A percentile compares a stretch with the other conserved stretches of the same genome.
These are phyloP conservation scores for Beauveria varroae DNA, from an alignment of 2,329 filamentous ascomycete genomes.

Conservation along the genomic window DNA sequence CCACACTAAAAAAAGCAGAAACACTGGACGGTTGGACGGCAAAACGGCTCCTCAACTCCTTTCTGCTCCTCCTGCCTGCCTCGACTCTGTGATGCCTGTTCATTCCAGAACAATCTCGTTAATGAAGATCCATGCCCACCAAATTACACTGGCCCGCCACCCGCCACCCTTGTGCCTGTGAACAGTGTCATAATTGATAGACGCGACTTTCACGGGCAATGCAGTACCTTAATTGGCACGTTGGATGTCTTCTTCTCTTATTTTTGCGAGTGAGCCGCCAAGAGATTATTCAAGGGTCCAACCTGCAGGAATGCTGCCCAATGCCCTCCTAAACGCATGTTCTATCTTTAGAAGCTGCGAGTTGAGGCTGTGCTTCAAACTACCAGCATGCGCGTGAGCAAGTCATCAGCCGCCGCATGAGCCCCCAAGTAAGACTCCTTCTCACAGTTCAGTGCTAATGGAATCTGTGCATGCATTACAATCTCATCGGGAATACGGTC, in stretches of 20 bases:
- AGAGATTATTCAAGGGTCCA: too few relatives aligned
- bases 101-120: background rate
- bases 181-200: background rate
- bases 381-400: background rate
- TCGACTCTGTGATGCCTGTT: background rate
- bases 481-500: background rate
- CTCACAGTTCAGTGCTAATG: background rate
- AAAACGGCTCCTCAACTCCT: background rate
- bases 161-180: background rate
- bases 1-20: background rate
- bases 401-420: background rate
- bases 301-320: too few relatives aligned
- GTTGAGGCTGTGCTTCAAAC: background rate
- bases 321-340: background rate
- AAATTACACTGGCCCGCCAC: background rate
- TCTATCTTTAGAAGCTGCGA: conserved; percentile 9
- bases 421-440: background rate
- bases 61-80: background rate
- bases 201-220: background rate
- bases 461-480: background rate
- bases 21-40: background rate
- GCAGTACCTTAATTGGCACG: background rate
- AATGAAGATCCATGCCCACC: conserved; percentile 1
- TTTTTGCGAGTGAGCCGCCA: too few relatives aligned
- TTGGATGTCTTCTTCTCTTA: background rate